Evolutionary conservation across 768 basidiomycete genomes (phyloP), one percentile per base, ranked within the genome.

Genomic region (Leccinum imitatum): DNA sequence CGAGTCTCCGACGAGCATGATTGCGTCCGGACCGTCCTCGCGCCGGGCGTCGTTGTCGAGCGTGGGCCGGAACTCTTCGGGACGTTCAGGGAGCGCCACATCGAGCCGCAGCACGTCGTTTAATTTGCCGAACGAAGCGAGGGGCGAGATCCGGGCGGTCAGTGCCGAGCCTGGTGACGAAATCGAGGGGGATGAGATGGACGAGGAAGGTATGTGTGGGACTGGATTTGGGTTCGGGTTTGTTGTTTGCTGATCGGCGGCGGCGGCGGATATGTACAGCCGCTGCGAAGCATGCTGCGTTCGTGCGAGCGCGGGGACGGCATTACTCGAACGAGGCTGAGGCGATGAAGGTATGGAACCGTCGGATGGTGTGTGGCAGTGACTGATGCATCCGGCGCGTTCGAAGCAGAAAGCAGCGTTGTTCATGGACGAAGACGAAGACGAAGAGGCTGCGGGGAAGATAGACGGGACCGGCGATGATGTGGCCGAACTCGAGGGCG

Each of bases 281-380:
- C 60, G 87, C 86, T 51, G 87, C 83, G 39, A 93, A 91, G 75
- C 92, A 91, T 66, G 90, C 87, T 14, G 92, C 80, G 23, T 94
- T 94, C 67, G 79, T 93, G 33, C 83, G 84, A 64, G 91, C 91
- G 23, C 82, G 92, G 23, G 90, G 89, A 56, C 80, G 90, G 57
- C 93, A 94, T 68, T 94, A 94, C 66, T 93, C 91, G 6, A 93
- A 94, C 54, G 93, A 95, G 70, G 93, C 90, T 1, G 90, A 93
- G 70, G 93, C 91, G 17, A 93, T 95, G 93, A 93, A 93, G 85
- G 91, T 89, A 73, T 50, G 73, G 52, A 27, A 17, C 25, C 15
- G 9, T 50, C 10, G 23, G 19, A 4, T 59, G n/a, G 30, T 13
- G 35, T 41, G 51, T 41, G 5, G 9, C 5, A 44, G 15, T 41